Conservation (phyloP, 805 yeast genomes). For the Wickerhamiella australiensis region DNA sequence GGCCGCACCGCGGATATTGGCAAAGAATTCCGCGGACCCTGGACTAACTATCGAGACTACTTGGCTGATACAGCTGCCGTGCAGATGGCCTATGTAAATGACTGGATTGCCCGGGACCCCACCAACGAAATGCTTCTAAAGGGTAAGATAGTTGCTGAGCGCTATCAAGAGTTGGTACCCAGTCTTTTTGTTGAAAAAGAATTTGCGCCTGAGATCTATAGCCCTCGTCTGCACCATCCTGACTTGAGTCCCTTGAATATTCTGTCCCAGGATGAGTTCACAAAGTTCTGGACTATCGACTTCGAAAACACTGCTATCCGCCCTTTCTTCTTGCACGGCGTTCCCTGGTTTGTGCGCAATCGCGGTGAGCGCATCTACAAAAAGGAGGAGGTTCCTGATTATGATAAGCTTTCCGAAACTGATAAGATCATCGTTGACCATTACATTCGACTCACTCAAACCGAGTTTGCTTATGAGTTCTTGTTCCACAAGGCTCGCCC, state of each 20-base stretch:
- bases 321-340: slow-evolving; percentile 66
- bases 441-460: slow-evolving; percentile 81
- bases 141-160: slow-evolving; percentile 40
- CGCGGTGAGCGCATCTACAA: slow-evolving; percentile 80
- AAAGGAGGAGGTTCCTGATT: slow-evolving; percentile 63
- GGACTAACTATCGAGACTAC: slow-evolving; percentile 55
- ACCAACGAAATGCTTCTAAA: slow-evolving; percentile 29
- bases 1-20: slow-evolving; percentile 43
- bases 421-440: slow-evolving; percentile 74
- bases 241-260: slow-evolving; percentile 90
- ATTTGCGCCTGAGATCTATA: slow-evolving; percentile 43
- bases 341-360: slow-evolving; percentile 77
- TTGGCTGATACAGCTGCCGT: slow-evolving; percentile 51
- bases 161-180: slow-evolving; percentile 45
- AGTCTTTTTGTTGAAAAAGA: slow-evolving; percentile 41
- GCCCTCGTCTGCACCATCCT: slow-evolving; percentile 65
- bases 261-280: slow-evolving; percentile 30
- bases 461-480: slow-evolving; percentile 79
- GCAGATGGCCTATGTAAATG: slow-evolving; percentile 50
- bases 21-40: slow-evolving; percentile 58
- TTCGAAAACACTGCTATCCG: slow-evolving; percentile 71
- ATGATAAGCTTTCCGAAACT: slow-evolving; percentile 49
- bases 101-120: slow-evolving; percentile 44
- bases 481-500: slow-evolving; percentile 53
- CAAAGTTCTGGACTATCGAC: slow-evolving; percentile 48